These are phyloP conservation scores for Lachancea waltii DNA, from an alignment of 805 yeast species.

Conservation along the genomic window DNA sequence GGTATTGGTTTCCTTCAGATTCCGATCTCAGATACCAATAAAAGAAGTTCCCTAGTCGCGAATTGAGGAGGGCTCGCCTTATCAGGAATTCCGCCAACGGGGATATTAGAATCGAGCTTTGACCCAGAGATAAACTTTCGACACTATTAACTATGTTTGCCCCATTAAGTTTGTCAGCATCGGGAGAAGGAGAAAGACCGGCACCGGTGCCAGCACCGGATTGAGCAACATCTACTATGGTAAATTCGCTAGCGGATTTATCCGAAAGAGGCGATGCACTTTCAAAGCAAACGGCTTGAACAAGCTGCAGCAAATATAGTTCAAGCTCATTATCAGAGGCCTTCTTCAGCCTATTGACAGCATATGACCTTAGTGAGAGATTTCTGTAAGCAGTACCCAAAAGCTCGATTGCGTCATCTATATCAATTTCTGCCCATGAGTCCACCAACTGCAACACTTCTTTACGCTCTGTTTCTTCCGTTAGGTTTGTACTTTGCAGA, in stretches of 20 bases:
- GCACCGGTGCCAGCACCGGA: slow-evolving; percentile 22
- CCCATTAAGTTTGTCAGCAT: slow-evolving; percentile 5
- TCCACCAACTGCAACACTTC: slow-evolving; percentile 73
- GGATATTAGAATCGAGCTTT: slow-evolving; percentile 35
- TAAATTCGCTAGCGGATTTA: slow-evolving; percentile 32
- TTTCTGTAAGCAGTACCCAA: slow-evolving; percentile 74
- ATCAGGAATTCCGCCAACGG: slow-evolving; percentile 73
- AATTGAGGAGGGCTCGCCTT: slow-evolving; percentile 58
- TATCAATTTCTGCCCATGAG: slow-evolving; percentile 66
- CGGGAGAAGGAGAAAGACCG: slow-evolving; percentile 2
- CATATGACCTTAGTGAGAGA: slow-evolving; percentile 71
- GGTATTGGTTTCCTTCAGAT: slow-evolving; percentile 56
- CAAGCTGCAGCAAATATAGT: slow-evolving; percentile 78
- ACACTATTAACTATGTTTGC: slow-evolving; percentile 12
- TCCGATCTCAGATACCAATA: slow-evolving; percentile 93
- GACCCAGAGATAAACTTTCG: slow-evolving; percentile 13
- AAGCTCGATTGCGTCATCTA: slow-evolving; percentile 81
- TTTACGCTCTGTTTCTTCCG: slow-evolving; percentile 68
- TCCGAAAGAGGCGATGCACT: slow-evolving; percentile 25
- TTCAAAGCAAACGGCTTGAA: slow-evolving; percentile 86
- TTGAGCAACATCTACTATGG: slow-evolving; percentile 33
- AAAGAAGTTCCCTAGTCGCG: slow-evolving; percentile 68
- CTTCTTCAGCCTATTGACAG: slow-evolving; percentile 71
- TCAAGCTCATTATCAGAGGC: slow-evolving; percentile 79
- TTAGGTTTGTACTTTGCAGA: slow-evolving; percentile 83